Conservation (phyloP, 2,329 filamentous ascomycete genomes). For the Sporothrix mexicana region DNA sequence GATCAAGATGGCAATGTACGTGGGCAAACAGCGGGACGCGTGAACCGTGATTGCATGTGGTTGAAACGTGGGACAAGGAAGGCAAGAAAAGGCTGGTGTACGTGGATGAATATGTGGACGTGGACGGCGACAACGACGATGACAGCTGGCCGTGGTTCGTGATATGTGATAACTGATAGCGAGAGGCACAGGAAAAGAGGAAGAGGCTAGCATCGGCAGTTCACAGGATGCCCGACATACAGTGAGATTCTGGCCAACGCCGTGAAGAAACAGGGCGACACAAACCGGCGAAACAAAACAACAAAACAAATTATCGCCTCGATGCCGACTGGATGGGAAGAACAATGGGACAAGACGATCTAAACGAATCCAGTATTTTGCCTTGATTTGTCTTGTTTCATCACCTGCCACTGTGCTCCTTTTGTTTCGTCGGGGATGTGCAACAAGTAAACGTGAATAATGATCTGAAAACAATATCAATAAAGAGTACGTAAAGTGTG, state of each 20-base stretch:
- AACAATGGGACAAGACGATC: not conserved
- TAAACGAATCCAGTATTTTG: not conserved
- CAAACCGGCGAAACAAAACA: not conserved
- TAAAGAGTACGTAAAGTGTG: conserved; percentile 20
- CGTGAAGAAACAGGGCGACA: too few relatives aligned
- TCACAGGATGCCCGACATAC: not conserved
- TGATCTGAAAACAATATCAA: not conserved
- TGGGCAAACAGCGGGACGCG: not conserved
- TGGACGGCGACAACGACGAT: not conserved
- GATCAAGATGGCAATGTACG: not conserved
- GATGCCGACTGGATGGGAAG: not conserved
- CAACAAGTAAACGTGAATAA: not conserved
- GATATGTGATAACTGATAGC: conserved; percentile 4
- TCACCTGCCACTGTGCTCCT: not conserved
- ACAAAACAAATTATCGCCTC: not conserved
- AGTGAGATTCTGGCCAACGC: not conserved
- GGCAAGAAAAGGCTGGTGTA: not conserved
- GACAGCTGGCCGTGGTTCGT: not conserved
- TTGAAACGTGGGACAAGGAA: not conserved
- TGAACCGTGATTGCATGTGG: not conserved
- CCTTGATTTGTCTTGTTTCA: not conserved
- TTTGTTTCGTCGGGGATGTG: not conserved
- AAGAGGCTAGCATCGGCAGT: conserved; percentile 1
- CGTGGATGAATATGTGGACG: not conserved
- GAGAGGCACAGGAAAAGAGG: too few relatives aligned